Conservation (phyloP, 805 yeast species). For the Starmerella bombicola region DNA sequence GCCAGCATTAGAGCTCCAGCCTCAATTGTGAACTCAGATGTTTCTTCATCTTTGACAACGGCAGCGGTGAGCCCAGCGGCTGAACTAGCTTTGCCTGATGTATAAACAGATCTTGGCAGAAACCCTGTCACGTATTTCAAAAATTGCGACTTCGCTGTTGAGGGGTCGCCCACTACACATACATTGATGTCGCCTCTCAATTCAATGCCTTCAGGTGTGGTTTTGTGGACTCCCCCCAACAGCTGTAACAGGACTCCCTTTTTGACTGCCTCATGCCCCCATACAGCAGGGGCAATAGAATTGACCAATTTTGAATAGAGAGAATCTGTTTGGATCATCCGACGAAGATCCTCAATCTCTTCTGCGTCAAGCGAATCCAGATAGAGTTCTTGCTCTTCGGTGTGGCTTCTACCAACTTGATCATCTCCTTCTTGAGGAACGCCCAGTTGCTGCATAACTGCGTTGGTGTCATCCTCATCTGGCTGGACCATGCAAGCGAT, state of each 20-base stretch:
- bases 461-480: constrained; percentile 23
- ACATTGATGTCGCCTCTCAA: constrained; percentile 93
- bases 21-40: constrained; percentile 92
- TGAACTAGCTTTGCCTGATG: constrained; percentile 95
- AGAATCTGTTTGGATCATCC: constrained; percentile 81
- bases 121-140: constrained; percentile 83
- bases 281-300: constrained; percentile 91
- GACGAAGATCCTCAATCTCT: constrained; percentile 72
- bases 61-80: constrained; percentile 99
- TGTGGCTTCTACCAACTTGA: constrained; percentile 33
- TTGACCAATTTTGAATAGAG: constrained; percentile 72
- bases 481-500: constrained; percentile 84
- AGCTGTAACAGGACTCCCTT: constrained; percentile 82
- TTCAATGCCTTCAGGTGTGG: constrained; percentile 85
- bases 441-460: constrained; percentile 11
- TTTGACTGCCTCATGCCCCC: constrained; percentile 87
- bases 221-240: constrained; percentile 90
- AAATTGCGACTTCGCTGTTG: constrained; percentile 93
- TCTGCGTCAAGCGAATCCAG: constrained; percentile 64
- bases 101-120: constrained; percentile 87
- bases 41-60: constrained; percentile 92
- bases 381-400: constrained; percentile 68
- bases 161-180: constrained; percentile 95
- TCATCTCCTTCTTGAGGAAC: constrained; percentile 30
- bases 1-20: constrained; percentile 99